Evolutionary conservation across 768 basidiomycete genomes (phyloP).

Genomic region (Trametes cubensis): DNA sequence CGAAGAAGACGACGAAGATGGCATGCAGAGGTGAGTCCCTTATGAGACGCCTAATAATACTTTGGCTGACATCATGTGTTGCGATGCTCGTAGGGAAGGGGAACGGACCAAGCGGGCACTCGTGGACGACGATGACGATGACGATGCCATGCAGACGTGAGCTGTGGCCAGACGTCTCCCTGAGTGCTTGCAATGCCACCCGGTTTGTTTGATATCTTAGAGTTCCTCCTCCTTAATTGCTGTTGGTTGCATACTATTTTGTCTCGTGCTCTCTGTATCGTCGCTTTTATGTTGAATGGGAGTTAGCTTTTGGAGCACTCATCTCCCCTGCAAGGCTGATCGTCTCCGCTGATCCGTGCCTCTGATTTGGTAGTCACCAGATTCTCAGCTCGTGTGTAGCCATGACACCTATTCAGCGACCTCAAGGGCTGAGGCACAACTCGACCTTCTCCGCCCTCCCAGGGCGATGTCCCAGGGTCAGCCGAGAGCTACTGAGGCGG

Average conservation of each 20-base stretch:
- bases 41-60: neutral
- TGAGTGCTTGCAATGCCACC: neutral
- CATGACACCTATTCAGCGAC: too few species aligned
- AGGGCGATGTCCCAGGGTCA: too few species aligned
- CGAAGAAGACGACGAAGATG: constrained; percentile 72
- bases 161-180: neutral
- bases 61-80: neutral
- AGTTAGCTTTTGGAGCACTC: neutral
- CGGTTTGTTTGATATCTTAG: constrained; percentile 15
- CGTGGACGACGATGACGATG: constrained; percentile 35
- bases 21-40: constrained; percentile 38
- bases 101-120: constrained; percentile 47
- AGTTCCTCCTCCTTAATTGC: neutral
- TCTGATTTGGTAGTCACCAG: too few species aligned
- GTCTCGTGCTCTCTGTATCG: constrained; percentile 18
- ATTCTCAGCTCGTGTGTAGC: too few species aligned
- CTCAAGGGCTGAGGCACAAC: too few species aligned
- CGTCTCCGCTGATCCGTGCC: too few species aligned
- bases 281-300: constrained; percentile 15
- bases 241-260: constrained; percentile 8
- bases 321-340: too few species aligned
- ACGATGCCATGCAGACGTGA: constrained; percentile 37
- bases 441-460: too few species aligned
- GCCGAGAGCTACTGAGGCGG: too few species aligned
- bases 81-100: constrained; percentile 35